Evolutionary conservation across 768 basidiomycete species (phyloP).

Genomic region (Neoboletus subvelutipes): DNA sequence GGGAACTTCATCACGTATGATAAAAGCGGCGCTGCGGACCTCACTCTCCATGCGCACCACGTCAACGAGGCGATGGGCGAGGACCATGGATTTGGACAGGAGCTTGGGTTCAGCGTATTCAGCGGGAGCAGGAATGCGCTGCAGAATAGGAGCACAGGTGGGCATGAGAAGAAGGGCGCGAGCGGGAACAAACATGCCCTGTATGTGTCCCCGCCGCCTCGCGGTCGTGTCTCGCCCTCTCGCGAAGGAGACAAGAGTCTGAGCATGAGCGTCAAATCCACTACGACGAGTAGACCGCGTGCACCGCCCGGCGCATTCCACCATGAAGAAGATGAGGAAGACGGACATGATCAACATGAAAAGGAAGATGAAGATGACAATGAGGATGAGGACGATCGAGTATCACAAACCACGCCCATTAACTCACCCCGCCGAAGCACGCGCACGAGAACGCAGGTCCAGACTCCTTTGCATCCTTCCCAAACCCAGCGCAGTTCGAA

Average conservation of each 20-base stretch:
- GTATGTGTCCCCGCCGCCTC: constrained; percentile 10
- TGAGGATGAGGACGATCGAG: constrained; percentile 13
- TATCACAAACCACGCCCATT: constrained; percentile 5
- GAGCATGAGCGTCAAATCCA: constrained; percentile 12
- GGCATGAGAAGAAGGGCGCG: neutral
- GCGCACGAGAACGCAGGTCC: constrained; percentile 7
- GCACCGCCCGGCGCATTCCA: constrained; percentile 49
- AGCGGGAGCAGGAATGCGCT: constrained; percentile 1
- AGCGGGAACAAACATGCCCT: neutral
- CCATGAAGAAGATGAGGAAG: constrained; percentile 34
- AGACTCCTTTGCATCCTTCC: constrained; percentile 17
- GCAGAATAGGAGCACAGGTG: neutral
- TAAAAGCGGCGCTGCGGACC: constrained; percentile 16
- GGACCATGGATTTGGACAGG: neutral
- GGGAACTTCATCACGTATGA: constrained; percentile 23
- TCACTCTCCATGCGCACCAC: constrained; percentile 14
- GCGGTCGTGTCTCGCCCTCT: constrained; percentile 5
- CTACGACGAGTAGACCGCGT: constrained; percentile 23
- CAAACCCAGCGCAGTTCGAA: constrained; percentile 12
- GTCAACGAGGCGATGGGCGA: constrained; percentile 13
- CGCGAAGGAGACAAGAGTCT: constrained; percentile 15
- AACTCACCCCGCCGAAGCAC: constrained; percentile 15
- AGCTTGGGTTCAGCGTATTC: constrained; percentile 26
- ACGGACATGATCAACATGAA: constrained; percentile 19
- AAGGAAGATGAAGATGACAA: constrained; percentile 24